Conservation (phyloP, 129 eudicot genomes). For the Artemisia argyi region DNA sequence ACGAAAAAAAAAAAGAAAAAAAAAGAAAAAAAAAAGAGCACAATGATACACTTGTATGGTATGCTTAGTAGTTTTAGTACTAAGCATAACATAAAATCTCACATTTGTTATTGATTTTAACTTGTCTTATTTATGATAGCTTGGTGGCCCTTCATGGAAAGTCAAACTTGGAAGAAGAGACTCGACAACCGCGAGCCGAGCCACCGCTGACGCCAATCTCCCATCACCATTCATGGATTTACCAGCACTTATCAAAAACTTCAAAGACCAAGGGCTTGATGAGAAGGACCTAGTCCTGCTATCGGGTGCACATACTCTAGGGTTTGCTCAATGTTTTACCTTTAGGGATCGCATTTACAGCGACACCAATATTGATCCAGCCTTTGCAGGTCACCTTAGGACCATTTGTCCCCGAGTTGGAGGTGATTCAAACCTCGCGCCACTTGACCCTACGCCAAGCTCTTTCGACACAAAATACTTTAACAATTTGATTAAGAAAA, state of each 20-base stretch:
- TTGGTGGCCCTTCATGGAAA: slow-evolving; percentile 44
- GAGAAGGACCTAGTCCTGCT: slow-evolving; percentile 57
- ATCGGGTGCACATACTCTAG: slow-evolving; percentile 54
- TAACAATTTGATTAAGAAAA: slow-evolving; percentile 27
- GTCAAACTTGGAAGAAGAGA: slow-evolving; percentile 46
- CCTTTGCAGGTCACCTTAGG: slow-evolving; percentile 22
- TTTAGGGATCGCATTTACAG: slow-evolving; percentile 25
- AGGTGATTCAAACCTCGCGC: slow-evolving; percentile 30
- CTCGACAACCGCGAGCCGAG: slow-evolving; percentile 34
- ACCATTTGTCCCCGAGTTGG: slow-evolving; percentile 31
- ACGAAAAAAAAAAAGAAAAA: too few species aligned
- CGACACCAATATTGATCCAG: slow-evolving; percentile 26
- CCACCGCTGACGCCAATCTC: slow-evolving; percentile 23
- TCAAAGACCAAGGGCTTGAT: slow-evolving; percentile 44
- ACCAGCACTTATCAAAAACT: slow-evolving; percentile 19
- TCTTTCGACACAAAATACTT: slow-evolving; percentile 33
- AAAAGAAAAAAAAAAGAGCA: too few species aligned
- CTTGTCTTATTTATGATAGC: slow-evolving; percentile 14
- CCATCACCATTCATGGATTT: slow-evolving; percentile 37
- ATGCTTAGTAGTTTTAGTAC: too few species aligned
- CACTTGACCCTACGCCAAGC: slow-evolving; percentile 34
- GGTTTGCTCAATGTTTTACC: slow-evolving; percentile 24
- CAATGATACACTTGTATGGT: too few species aligned
- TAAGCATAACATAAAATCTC: too few species aligned
- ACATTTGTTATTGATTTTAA: neutral